Conservation (phyloP, 345 rosid genomes). For the Hibiscus mutabilis region DNA sequence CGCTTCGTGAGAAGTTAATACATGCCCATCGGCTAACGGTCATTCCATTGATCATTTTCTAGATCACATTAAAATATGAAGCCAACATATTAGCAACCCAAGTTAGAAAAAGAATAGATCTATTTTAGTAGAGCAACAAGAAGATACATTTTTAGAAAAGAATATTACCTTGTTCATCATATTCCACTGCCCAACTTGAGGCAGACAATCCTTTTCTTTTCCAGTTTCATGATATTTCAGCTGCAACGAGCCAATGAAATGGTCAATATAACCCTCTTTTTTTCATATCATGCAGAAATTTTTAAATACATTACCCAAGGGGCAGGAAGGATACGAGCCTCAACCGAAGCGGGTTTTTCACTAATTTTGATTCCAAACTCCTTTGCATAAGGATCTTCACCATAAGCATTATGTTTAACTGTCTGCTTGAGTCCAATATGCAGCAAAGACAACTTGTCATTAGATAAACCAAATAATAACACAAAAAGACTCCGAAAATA, state of each 20-base stretch:
- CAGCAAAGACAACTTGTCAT: not conserved
- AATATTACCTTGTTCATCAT: constrained; percentile 38
- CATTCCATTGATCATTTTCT: constrained; percentile 44
- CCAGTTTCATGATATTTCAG: constrained; percentile 37
- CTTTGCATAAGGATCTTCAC: constrained; percentile 25
- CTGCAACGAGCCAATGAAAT: constrained; percentile 9
- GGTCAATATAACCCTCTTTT: not conserved
- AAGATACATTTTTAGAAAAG: not conserved
- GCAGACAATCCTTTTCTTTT: constrained; percentile 28
- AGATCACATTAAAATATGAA: not conserved
- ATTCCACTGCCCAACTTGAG: constrained; percentile 46
- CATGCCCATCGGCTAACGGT: constrained; percentile 34
- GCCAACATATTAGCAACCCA: not conserved
- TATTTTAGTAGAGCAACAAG: not conserved
- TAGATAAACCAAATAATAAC: not conserved
- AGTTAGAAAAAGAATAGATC: not conserved
- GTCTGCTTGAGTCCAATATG: constrained; percentile 17
- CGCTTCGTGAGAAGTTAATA: constrained; percentile 32
- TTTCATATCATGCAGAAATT: not conserved
- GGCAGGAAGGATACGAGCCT: constrained; percentile 40
- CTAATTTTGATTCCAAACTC: constrained; percentile 35
- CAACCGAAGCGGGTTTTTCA: constrained; percentile 23
- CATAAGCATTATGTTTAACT: constrained; percentile 20
- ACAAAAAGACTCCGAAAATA: not conserved
- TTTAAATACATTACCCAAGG: constrained; percentile 29